Evolutionary conservation across 2,329 filamentous ascomycete genomes (phyloP).

Genomic region (Raffaelea ambrosiae): DNA sequence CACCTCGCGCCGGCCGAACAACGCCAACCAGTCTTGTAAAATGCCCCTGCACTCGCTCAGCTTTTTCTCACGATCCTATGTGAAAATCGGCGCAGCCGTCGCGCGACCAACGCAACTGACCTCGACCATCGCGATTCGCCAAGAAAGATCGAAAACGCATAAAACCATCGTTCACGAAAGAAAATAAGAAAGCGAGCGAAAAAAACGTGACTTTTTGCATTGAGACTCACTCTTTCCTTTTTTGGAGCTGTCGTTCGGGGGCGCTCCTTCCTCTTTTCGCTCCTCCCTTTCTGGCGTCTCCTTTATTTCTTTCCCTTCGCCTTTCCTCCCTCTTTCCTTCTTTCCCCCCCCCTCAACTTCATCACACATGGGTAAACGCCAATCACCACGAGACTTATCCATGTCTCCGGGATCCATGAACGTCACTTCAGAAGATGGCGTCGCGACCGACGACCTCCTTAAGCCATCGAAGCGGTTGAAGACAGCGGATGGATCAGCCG

Average conservation of each 20-base stretch:
- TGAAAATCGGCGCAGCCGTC: too few relatives aligned
- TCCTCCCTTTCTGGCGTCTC: too few relatives aligned
- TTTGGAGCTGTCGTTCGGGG: too few relatives aligned
- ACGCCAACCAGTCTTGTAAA: not conserved
- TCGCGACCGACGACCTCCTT: slow-evolving; percentile 30
- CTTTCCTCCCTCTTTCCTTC: not conserved
- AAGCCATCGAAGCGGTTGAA: slow-evolving; percentile 39
- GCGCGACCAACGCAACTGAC: not conserved
- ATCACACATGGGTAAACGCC: slow-evolving; percentile 14
- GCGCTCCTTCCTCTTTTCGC: too few relatives aligned
- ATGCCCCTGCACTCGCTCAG: not conserved
- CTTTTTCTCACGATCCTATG: not conserved
- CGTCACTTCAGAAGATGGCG: slow-evolving; percentile 38
- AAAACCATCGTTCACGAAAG: too few relatives aligned
- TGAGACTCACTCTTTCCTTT: too few relatives aligned
- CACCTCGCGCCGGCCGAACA: not conserved
- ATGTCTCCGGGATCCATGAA: slow-evolving; percentile 38
- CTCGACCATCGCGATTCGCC: not conserved
- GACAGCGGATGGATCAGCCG: slow-evolving; percentile 33
- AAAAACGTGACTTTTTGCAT: too few relatives aligned
- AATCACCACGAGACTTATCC: slow-evolving; percentile 32
- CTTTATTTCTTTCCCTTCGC: not conserved
- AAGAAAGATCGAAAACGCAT: too few relatives aligned
- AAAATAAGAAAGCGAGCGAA: too few relatives aligned
- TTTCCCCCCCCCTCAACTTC: not conserved